Conservation (phyloP, 176 grass and related monocot species). For the Bromus sterilis region DNA sequence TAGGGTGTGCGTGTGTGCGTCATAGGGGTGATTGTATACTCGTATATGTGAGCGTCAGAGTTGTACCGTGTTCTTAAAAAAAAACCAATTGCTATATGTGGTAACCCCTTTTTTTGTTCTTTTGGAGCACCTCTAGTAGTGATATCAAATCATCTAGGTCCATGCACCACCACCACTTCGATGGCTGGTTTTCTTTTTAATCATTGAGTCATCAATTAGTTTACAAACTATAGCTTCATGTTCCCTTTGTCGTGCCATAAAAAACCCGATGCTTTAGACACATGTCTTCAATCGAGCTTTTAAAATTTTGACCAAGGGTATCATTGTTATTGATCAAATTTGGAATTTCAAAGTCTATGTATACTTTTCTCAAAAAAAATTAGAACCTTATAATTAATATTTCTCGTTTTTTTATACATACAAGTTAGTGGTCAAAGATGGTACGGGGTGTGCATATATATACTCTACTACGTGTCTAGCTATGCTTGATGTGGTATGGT, state of each 20-base stretch:
- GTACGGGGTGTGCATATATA: too few species aligned
- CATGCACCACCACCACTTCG: neutral
- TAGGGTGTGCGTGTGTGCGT: too few species aligned
- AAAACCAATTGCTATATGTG: neutral
- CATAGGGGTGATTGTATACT: too few species aligned
- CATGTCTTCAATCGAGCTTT: neutral
- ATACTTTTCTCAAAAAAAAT: too few species aligned
- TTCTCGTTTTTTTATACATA: too few species aligned
- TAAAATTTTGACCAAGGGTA: too few species aligned
- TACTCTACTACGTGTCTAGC: neutral
- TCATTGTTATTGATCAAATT: too few species aligned
- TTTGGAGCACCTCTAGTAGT: neutral
- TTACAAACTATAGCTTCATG: neutral
- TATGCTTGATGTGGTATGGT: neutral
- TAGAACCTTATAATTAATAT: too few species aligned
- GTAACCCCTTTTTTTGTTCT: neutral
- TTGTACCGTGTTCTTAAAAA: too few species aligned
- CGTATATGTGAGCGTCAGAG: too few species aligned
- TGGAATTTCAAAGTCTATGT: too few species aligned
- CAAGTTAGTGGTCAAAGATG: too few species aligned
- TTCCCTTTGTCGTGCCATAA: neutral
- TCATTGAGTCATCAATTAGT: neutral
- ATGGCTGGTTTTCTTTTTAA: neutral
- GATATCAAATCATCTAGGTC: neutral
- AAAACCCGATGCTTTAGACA: neutral